phyloP scores from a whole-genome alignment of 1,139 yeast genomes.

The Zygoascus meyerae region DNA sequence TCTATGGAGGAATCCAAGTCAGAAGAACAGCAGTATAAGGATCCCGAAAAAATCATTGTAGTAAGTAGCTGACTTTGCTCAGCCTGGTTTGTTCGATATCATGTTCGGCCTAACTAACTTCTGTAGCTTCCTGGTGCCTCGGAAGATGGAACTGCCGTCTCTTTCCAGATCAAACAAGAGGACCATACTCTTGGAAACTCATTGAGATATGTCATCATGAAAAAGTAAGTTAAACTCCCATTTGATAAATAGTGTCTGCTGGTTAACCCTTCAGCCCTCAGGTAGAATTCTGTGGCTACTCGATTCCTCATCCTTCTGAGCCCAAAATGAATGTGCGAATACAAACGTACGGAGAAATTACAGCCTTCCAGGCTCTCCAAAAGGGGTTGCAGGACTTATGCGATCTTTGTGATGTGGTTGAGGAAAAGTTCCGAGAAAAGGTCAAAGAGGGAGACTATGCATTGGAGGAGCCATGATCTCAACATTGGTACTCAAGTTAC shows the following conservation, averaged over 20 bases:
- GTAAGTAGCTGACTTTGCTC: too few relatives aligned
- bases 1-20: constrained; percentile 19
- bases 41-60: constrained; percentile 28
- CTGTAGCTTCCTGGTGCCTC: constrained; percentile 74
- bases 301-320: constrained; percentile 99
- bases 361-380: constrained; percentile 90
- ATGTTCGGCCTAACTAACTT: neutral
- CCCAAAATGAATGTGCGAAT: constrained; percentile 82
- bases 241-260: neutral
- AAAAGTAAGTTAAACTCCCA: constrained; percentile 44
- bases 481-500: too few relatives aligned
- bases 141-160: constrained; percentile 91
- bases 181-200: constrained; percentile 96
- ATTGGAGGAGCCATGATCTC: constrained; percentile 40
- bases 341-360: constrained; percentile 79
- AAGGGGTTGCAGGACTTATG: constrained; percentile 84
- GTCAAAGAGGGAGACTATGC: constrained; percentile 44
- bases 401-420: constrained; percentile 79
- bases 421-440: constrained; percentile 54
- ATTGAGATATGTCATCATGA: constrained; percentile 88
- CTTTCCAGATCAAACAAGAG: constrained; percentile 87
- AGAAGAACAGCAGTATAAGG: constrained; percentile 16
- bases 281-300: constrained; percentile 96
- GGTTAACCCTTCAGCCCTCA: constrained; percentile 49
- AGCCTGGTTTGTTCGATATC: neutral